These are phyloP conservation scores for Clonostachys rhizophaga DNA, from an alignment of 2,329 filamentous ascomycete species.

Conservation along the genomic window DNA sequence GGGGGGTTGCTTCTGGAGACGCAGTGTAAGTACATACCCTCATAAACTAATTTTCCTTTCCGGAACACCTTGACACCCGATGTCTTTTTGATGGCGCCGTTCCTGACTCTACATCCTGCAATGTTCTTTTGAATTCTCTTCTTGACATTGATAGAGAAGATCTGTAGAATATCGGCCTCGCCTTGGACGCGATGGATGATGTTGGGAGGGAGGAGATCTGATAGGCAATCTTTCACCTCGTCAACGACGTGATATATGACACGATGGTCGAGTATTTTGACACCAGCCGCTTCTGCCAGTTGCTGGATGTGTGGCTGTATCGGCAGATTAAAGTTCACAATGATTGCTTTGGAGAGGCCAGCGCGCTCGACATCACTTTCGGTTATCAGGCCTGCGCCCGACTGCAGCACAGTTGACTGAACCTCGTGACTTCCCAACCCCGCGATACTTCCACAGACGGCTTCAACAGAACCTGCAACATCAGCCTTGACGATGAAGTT, in stretches of 20 bases:
- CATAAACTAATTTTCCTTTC: constrained; percentile 65
- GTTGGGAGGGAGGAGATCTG: constrained; percentile 62
- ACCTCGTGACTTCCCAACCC: constrained; percentile 84
- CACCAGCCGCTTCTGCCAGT: constrained; percentile 65
- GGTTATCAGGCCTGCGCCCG: constrained; percentile 70
- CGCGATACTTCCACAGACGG: constrained; percentile 71
- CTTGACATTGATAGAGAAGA: constrained; percentile 81
- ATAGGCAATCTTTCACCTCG: constrained; percentile 64
- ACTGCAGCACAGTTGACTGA: constrained; percentile 69
- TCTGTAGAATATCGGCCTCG: constrained; percentile 79
- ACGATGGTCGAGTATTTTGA: constrained; percentile 78
- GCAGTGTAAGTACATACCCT: constrained; percentile 58
- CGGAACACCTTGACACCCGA: constrained; percentile 69
- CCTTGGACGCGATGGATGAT: constrained; percentile 70
- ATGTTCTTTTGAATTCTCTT: constrained; percentile 67
- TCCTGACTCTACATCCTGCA: constrained; percentile 83
- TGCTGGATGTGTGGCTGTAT: constrained; percentile 64
- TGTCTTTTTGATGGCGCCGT: constrained; percentile 64
- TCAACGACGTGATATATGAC: constrained; percentile 81
- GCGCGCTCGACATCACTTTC: constrained; percentile 92
- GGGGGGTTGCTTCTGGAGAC: background rate
- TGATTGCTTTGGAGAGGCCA: constrained; percentile 65
- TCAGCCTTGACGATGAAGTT: constrained; percentile 90
- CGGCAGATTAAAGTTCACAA: constrained; percentile 82
- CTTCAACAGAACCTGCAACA: constrained; percentile 90